These are phyloP conservation scores for Hyphodiscus sp. DNA, from an alignment of 2,329 filamentous ascomycete genomes.

Conservation along the genomic window DNA sequence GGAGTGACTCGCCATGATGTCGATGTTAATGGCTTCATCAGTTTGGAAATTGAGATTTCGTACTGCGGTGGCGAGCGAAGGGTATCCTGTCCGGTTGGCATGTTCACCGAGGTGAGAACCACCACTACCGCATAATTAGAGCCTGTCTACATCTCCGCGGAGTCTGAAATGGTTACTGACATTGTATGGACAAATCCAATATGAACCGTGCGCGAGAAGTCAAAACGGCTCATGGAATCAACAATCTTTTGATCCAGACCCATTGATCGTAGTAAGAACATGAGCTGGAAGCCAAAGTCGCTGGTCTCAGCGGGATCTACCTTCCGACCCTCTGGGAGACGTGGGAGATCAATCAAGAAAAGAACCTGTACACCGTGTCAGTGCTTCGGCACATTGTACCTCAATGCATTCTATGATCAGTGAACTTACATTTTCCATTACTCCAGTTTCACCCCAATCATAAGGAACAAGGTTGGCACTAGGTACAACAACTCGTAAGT, in stretches of 20 bases:
- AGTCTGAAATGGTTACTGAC: constrained; percentile 26
- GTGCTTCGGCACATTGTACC: background rate
- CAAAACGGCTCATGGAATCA: constrained; percentile 66
- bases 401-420: background rate
- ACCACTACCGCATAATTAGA: constrained; percentile 36
- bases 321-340: constrained; percentile 28
- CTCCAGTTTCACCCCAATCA: constrained; percentile 62
- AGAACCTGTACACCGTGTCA: constrained; percentile 48
- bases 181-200: constrained; percentile 83
- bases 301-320: constrained; percentile 30
- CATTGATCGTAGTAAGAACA: constrained; percentile 63
- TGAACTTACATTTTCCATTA: constrained; percentile 71
- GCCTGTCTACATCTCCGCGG: background rate
- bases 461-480: constrained; percentile 79
- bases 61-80: constrained; percentile 65
- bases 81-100: constrained; percentile 59
- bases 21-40: constrained; percentile 53
- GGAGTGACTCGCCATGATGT: constrained; percentile 56
- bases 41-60: constrained; percentile 54
- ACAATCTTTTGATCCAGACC: constrained; percentile 59
- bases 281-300: constrained; percentile 62
- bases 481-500: constrained; percentile 76
- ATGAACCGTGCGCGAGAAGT: constrained; percentile 66
- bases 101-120: constrained; percentile 46
- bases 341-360: constrained; percentile 88